Evolutionary conservation across 2,329 filamentous ascomycete species (phyloP), one percentile per base, ranked within the genome.

Genomic region (Xylaria digitata): DNA sequence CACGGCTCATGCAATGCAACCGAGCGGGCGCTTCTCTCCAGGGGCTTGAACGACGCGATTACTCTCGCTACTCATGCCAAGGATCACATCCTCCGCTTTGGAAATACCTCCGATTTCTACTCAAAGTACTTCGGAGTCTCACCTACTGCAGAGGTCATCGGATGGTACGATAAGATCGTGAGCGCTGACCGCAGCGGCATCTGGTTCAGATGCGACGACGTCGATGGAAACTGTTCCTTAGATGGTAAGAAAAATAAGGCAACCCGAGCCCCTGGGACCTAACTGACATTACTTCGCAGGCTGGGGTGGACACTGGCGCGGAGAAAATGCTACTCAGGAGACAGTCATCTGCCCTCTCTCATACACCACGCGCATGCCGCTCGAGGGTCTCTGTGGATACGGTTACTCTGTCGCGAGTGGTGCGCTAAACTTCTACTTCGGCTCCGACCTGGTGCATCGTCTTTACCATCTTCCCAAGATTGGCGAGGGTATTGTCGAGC

Each of bases 1-100:
- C 54, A 57, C 54, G 17, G 40, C 17, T 57, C 54, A n/a, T 57
- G 54, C 54, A 57, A 57, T 57, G 37, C 54, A 19, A 57, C 54
- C 6, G 40, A 57, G 23, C 37, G 54, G 13, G 54, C 54, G n/a
- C 42, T 57, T 32, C 54, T 57, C 15, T 57, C 54, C 11, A 45
- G 40, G 37, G 54, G 54, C 7, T 46, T 57, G 15, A 32, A 19
- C 8, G 54, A 57, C 4, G 54, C 54, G 3, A 46, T 57, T 8
- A n/a, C 6, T 40, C 54, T 57, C 17, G 54, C 54, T 34, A 13
- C 54, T 1, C 54, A 57, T 34, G 54, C 54, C 23, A 57, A 57
- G 54, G 54, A 57, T 17, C 54, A 57, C 37, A 19, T 57, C 23
- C 54, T 57, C 40, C 54, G 54, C 19, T 57, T 57, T 6, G 54